Percentiles rank a stretch among this genome's conserved stretches.
Conservation (phyloP, 192 early-diverging fungal species). For the Gamsiella multidivaricata region DNA sequence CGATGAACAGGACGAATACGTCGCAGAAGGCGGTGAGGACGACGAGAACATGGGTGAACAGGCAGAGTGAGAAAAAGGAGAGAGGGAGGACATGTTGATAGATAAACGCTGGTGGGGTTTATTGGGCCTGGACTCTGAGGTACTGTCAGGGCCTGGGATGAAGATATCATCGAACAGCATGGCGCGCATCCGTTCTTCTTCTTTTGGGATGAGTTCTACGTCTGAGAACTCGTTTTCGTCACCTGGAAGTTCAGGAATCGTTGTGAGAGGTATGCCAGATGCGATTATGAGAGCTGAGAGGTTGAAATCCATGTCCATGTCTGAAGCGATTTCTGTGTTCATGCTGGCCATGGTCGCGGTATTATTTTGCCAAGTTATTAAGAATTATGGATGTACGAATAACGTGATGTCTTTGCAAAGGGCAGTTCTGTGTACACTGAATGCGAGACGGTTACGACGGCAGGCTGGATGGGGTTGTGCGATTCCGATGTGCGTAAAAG, state of each 20-base stretch:
- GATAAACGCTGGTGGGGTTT: constrained; percentile 8
- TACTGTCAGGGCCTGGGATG: background rate
- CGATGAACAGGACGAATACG: constrained; percentile 33
- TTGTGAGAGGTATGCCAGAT: constrained; percentile 12
- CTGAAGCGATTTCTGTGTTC: background rate
- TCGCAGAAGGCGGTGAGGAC: constrained; percentile 20
- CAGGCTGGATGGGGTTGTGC: too few species aligned
- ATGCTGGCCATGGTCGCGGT: background rate
- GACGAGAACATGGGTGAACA: constrained; percentile 5
- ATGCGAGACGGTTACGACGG: too few species aligned
- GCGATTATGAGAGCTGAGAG: background rate
- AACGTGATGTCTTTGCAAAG: too few species aligned
- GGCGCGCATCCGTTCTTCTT: background rate
- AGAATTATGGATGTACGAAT: too few species aligned
- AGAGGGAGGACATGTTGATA: constrained; percentile 31
- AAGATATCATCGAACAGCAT: background rate
- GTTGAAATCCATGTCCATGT: constrained; percentile 13
- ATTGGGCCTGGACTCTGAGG: background rate
- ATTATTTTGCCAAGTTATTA: too few species aligned
- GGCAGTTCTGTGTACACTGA: too few species aligned
- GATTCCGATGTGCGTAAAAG: too few species aligned
- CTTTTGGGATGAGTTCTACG: background rate
- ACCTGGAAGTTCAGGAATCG: constrained; percentile 13
- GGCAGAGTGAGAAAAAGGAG: constrained; percentile 17
- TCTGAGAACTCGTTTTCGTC: constrained; percentile 17